phyloP scores from a whole-genome alignment of 192 early-diverging fungal genomes.

The Umbelopsis sp. region DNA sequence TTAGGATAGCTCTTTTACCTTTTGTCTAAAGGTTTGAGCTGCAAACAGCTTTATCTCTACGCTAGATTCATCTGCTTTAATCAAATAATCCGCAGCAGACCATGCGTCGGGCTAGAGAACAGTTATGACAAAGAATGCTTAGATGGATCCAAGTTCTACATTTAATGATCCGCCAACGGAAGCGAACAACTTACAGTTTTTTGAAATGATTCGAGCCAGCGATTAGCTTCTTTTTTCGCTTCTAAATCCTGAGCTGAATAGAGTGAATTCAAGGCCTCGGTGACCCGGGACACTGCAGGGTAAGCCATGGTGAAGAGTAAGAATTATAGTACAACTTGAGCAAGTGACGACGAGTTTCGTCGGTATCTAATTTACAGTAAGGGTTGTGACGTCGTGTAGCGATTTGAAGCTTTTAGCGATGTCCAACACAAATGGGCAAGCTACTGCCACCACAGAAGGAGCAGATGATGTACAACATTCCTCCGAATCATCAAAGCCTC shows the following conservation, averaged over 20 bases:
- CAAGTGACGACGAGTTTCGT: not conserved
- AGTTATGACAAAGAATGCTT: not conserved
- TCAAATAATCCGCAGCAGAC: conserved; percentile 74
- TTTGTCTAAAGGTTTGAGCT: conserved; percentile 91
- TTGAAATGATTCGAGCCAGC: conserved; percentile 87
- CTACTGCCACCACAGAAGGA: conserved; percentile 2
- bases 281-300: conserved; percentile 29
- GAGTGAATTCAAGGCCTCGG: conserved; percentile 49
- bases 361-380: not conserved
- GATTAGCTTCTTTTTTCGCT: conserved; percentile 61
- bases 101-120: conserved; percentile 76
- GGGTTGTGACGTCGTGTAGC: not conserved
- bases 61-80: conserved; percentile 57
- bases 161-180: not conserved
- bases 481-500: not conserved
- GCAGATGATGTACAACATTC: not conserved
- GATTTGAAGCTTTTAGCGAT: conserved; percentile 7
- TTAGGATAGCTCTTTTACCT: conserved; percentile 48
- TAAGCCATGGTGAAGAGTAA: conserved; percentile 25
- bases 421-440: conserved; percentile 18
- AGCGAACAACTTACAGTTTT: conserved; percentile 66
- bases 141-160: not conserved
- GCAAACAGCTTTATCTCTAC: conserved; percentile 80
- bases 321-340: not conserved
- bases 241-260: conserved; percentile 42